Conservation (phyloP, 164 flowering plant genomes). For the Liquidambar formosana region DNA sequence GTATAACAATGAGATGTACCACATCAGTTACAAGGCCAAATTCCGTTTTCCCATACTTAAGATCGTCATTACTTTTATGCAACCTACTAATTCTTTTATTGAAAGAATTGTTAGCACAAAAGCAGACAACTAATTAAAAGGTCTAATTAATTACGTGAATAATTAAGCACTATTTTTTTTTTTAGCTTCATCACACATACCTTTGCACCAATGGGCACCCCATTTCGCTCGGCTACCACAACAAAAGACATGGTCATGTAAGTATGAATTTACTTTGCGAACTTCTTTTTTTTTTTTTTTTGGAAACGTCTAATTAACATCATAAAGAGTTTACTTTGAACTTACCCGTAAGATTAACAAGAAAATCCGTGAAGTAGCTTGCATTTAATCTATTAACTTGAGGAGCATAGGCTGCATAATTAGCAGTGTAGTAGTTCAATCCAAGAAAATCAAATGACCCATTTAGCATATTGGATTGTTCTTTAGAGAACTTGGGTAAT, state of each 20-base stretch:
- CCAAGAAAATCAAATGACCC: slow-evolving; percentile 50
- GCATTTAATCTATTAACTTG: neutral
- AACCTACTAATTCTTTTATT: too few relatives aligned
- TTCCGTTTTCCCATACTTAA: too few relatives aligned
- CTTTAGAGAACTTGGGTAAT: slow-evolving; percentile 42
- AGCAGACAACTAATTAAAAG: too few relatives aligned
- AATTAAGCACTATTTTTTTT: too few relatives aligned
- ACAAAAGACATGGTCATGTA: neutral
- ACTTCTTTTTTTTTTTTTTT: too few relatives aligned
- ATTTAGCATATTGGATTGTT: slow-evolving; percentile 34
- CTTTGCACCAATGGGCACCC: slow-evolving; percentile 32
- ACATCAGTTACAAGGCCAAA: too few relatives aligned
- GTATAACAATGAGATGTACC: too few relatives aligned
- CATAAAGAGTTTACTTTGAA: neutral
- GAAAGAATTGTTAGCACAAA: too few relatives aligned
- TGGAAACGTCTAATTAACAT: too few relatives aligned
- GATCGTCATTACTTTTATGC: too few relatives aligned
- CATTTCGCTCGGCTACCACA: slow-evolving; percentile 23
- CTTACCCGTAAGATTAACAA: slow-evolving; percentile 20
- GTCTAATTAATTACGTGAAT: too few relatives aligned
- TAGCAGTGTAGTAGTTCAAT: slow-evolving; percentile 40
- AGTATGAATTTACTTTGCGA: neutral
- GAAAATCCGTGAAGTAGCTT: slow-evolving; percentile 22
- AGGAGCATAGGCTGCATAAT: slow-evolving; percentile 24
- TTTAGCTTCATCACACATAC: too few relatives aligned